Conservation (phyloP, 331 rosid species). For the Erythrophleum ivorense region DNA sequence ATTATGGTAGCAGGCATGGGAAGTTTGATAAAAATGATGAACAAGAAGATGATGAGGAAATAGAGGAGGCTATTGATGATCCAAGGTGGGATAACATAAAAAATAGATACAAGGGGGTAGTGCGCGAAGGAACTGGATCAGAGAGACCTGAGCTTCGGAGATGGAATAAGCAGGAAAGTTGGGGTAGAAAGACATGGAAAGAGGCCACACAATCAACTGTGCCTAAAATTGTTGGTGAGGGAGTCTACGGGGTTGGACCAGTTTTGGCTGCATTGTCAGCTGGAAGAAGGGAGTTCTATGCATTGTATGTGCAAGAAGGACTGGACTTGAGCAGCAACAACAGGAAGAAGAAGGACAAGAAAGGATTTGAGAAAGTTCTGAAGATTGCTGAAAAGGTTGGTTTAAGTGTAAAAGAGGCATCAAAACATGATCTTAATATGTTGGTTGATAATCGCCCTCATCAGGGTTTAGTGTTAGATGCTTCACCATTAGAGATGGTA, state of each 20-base stretch:
- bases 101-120: constrained; percentile 59
- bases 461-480: constrained; percentile 90
- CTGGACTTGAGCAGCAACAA: constrained; percentile 81
- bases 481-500: constrained; percentile 92
- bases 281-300: constrained; percentile 89
- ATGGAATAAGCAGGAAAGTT: constrained; percentile 80
- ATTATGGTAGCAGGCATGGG: constrained; percentile 37
- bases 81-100: constrained; percentile 89
- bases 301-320: constrained; percentile 85
- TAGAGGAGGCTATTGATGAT: constrained; percentile 60
- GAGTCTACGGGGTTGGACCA: constrained; percentile 92
- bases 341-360: constrained; percentile 96
- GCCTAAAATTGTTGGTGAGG: constrained; percentile 88
- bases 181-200: constrained; percentile 89
- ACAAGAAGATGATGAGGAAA: constrained; percentile 55
- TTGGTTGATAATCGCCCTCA: constrained; percentile 92
- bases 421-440: constrained; percentile 96
- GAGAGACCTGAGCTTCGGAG: constrained; percentile 71
- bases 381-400: constrained; percentile 76
- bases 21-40: constrained; percentile 51
- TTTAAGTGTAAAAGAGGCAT: constrained; percentile 63
- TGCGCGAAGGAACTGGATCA: constrained; percentile 47
- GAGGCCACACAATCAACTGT: constrained; percentile 82
- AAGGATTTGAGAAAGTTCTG: constrained; percentile 80
- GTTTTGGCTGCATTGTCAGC: constrained; percentile 94